phyloP scores from a whole-genome alignment of 768 basidiomycete genomes.

The Gloeopeniophorella convolvens region DNA sequence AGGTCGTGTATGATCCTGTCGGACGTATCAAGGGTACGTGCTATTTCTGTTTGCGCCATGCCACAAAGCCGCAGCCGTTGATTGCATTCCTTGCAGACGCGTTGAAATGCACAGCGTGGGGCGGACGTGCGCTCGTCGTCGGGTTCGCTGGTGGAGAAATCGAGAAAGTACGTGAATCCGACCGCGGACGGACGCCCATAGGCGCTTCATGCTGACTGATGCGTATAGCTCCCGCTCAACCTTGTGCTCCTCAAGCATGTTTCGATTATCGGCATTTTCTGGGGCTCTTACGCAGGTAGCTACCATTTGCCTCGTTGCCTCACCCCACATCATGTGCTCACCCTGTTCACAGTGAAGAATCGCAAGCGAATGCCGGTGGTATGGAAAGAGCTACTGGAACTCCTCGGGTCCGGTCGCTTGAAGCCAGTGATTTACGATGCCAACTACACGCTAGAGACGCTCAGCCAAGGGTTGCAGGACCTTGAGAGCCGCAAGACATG shows the following conservation, averaged over 20 bases:
- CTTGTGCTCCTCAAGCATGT: conserved; percentile 79
- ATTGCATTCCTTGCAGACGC: conserved; percentile 46
- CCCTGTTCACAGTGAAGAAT: conserved; percentile 50
- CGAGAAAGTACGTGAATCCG: conserved; percentile 53
- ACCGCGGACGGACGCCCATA: too few relatives aligned
- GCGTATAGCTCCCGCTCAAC: conserved; percentile 57
- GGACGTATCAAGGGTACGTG: conserved; percentile 63
- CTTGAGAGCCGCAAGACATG: conserved; percentile 83
- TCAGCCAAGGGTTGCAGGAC: conserved; percentile 64
- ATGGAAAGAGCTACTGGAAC: conserved; percentile 64
- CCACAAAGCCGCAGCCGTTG: background rate
- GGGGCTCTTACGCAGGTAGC: conserved; percentile 76
- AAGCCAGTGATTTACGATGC: conserved; percentile 67
- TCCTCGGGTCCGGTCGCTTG: conserved; percentile 60
- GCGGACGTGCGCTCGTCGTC: conserved; percentile 87
- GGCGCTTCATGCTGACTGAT: background rate
- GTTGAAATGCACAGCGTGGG: conserved; percentile 92
- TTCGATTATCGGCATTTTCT: conserved; percentile 77
- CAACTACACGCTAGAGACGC: conserved; percentile 58
- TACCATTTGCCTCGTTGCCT: conserved; percentile 10
- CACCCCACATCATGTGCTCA: background rate
- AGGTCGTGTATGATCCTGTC: conserved; percentile 84
- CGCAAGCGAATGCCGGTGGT: conserved; percentile 55
- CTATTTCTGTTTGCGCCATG: background rate
- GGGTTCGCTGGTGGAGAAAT: conserved; percentile 85